Evolutionary conservation across 805 yeast genomes (phyloP), one percentile per base, ranked within the genome.

Genomic region (Cyberlindnera japonica): DNA sequence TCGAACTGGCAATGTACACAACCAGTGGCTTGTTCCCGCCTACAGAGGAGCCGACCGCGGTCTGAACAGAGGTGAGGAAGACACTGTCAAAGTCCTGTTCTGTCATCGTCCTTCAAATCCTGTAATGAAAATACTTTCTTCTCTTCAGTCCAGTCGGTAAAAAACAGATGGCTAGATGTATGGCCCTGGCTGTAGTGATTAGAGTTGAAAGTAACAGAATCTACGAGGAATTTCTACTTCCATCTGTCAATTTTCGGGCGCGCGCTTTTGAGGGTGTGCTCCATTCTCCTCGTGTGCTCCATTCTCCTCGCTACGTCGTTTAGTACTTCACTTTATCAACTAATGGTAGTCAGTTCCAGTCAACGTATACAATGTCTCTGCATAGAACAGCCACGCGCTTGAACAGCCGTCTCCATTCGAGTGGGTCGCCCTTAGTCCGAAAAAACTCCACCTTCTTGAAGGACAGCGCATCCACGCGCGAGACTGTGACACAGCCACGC

Each of bases 331-430:
- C n/a, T n/a, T n/a, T n/a, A n/a, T n/a, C n/a, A n/a, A n/a, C n/a
- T n/a, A n/a, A n/a, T n/a, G n/a, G n/a, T n/a, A n/a, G n/a, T 27
- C 30, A 27, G 5, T 27, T 13, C 7, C 17, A 8, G 1, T 64
- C 77, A 12, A 71, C 59, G 40, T 68, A 72, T 11, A 78, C 77
- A 4, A 75, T 69, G 28, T 76, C 80, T 53, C 81, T 71, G 49
- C 83, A 78, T n/a, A 72, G 54, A 10, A 75, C 57, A 1, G 81
- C 73, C 22, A 79, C 67, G 34, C 69, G 68, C 52, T 79, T 78
- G 61, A 83, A 82, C 15, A 82, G 62, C 13, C 79, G 61, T 58
- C 89, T 68, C 89, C 89, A 82, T 56, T 82, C 89, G 29, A 82
- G 55, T 0, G 89, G 88, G 59, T 82, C 88, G 0, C 84, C 86